phyloP scores from a whole-genome alignment of 2,329 filamentous ascomycete species.

The Ophiostoma tasmaniense region DNA sequence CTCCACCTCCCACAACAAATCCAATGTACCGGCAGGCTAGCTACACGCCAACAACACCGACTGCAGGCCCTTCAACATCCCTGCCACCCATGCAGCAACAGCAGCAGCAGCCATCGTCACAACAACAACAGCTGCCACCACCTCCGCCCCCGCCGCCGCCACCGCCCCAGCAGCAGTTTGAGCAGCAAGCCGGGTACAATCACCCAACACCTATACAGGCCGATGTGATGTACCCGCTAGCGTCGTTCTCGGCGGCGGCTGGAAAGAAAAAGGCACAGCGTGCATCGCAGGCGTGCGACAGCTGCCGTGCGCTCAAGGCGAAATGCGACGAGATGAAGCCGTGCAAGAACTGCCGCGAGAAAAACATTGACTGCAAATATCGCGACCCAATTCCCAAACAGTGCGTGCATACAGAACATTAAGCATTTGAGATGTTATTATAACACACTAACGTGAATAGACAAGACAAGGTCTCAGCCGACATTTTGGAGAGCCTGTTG shows the following conservation, averaged over 20 bases:
- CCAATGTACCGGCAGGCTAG: slow-evolving; percentile 32
- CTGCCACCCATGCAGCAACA: neutral
- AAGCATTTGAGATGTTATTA: neutral
- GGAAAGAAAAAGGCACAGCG: slow-evolving; percentile 56
- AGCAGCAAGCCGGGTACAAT: slow-evolving; percentile 25
- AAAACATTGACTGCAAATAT: slow-evolving; percentile 75
- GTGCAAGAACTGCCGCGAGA: slow-evolving; percentile 81
- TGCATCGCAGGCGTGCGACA: slow-evolving; percentile 76
- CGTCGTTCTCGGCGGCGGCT: slow-evolving; percentile 34
- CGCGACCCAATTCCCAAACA: slow-evolving; percentile 86
- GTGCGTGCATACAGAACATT: slow-evolving; percentile 43
- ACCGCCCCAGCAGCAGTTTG: slow-evolving; percentile 28
- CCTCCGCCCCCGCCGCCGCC: slow-evolving; percentile 5
- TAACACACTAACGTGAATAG: slow-evolving; percentile 26
- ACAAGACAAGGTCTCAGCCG: slow-evolving; percentile 51
- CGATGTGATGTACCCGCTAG: slow-evolving; percentile 33
- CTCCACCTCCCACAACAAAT: slow-evolving; percentile 15
- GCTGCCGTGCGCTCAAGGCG: slow-evolving; percentile 77
- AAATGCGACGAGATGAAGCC: slow-evolving; percentile 85
- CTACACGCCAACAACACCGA: slow-evolving; percentile 25
- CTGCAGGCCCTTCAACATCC: neutral
- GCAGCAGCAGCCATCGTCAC: slow-evolving; percentile 19
- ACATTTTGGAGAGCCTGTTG: slow-evolving; percentile 49
- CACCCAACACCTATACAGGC: slow-evolving; percentile 27
- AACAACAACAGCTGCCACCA: slow-evolving; percentile 21